Base-by-base conservation (phyloP, 78 protist genomes). In the Emiliania huxleyi region DNA sequence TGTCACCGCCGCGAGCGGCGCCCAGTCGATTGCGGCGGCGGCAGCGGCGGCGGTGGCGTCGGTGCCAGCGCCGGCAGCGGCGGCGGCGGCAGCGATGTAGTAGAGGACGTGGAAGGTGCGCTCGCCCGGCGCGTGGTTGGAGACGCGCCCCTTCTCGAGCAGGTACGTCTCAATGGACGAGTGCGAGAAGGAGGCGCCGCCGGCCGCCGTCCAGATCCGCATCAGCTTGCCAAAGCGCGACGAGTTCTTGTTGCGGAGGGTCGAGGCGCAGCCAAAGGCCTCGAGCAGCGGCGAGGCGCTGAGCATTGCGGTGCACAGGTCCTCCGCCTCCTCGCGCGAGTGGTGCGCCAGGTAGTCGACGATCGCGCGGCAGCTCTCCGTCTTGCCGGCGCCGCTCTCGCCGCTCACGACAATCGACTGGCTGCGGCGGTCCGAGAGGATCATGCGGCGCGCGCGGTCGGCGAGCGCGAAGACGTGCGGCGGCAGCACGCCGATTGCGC, bases 331-430 rank as follows among this genome's bases (percentile, higher is more conserved):
- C 29, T 77, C 46, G n/a, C 85, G 42, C 5, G 85, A 77, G 46
- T 77, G 85, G 46, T 77, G 46, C 46, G 85, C 85, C 25, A 62
- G 84, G 48, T 52, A 89, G 83, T 92, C 87, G 46, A 95, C 55
- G 42, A 94, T 91, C 12, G 45, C 49, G 87, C 95, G 94, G 46
- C 94, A 90, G 45, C 91, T 91, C 90, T 96, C 98, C 0, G 98
- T 97, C 92, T 98, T 98, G 45, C 99, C 99, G 12, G 99, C 98
- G 23, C 99, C 99, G 5, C 97, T 94, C 93, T 77, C 85, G 49
- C 85, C 85, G 85, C 85, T 77, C 25, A 77, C 85, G 48, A 77
- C 46, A 48, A 77, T 77, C 8, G 85, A 77, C 85, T 77, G 85
- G 46, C 18, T 40, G 35, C 19, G 1, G 23, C n/a, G 25, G 2